Evolutionary conservation across 495 filamentous ascomycete species (phyloP), one percentile per base, ranked within the genome.

Genomic region (Penicillium canariense): DNA sequence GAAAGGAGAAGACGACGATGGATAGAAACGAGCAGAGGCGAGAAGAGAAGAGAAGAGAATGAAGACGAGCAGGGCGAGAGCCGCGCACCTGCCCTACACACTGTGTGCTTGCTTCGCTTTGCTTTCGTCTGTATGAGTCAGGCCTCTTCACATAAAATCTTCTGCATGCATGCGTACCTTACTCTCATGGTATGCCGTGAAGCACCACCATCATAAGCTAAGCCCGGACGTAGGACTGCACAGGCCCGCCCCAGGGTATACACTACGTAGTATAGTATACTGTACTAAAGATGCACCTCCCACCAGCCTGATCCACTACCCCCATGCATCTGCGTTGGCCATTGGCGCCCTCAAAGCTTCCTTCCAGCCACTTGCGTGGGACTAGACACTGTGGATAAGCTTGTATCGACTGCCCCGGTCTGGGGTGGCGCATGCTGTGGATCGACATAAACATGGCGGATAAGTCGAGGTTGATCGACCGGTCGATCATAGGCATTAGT

Each of bases 341-440:
- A 48, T 60, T 61, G 61, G 58, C 43, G 61, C 51, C 48, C 45
- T 22, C 50, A 54, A 64, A 55, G 54, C 54, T 61, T 64, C 54
- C 44, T 47, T 61, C n/a, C 51, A 61, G 61, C 61, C 61, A 63
- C 61, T 48, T 55, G 52, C 56, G 54, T 42, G 51, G 36, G 47
- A 44, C 51, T 52, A 38, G 51, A 36, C 34, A 26, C 25, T 26
- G 31, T 44, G 43, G 54, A 55, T 58, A 58, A 61, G 51, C 61
- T 61, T 61, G 54, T 52, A 30, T 61, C 15, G 23, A 63, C 50
- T 28, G 35, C 23, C 39, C 18, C 2, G 5, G 15, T 18, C 30
- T 20, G 18, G 9, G 34, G 14, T 49, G 46, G 46, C 35, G 34
- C n/a, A 27, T n/a, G 3, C n/a, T 23, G n/a, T 50, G 14, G 2